These are phyloP conservation scores for Xylariaceae sp. DNA, from an alignment of 2,329 filamentous ascomycete species.

Conservation along the genomic window DNA sequence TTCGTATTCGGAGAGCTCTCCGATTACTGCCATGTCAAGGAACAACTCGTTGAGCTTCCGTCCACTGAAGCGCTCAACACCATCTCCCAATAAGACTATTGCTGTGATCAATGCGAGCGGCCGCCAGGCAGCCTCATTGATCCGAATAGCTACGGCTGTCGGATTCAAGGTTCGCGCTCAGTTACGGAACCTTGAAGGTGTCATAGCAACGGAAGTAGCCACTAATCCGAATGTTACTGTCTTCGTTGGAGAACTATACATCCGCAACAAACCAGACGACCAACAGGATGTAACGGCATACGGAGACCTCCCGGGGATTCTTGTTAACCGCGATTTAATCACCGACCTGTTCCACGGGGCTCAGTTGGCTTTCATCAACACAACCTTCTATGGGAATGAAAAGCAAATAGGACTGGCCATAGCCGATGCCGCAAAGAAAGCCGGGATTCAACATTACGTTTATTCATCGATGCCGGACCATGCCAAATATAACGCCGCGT, in stretches of 20 bases:
- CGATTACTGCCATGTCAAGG: constrained; percentile 46
- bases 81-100: constrained; percentile 69
- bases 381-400: constrained; percentile 94
- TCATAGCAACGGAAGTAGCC: constrained; percentile 83
- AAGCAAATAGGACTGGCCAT: constrained; percentile 81
- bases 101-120: constrained; percentile 95
- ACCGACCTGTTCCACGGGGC: constrained; percentile 75
- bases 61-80: constrained; percentile 56
- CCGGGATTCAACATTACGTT: constrained; percentile 83
- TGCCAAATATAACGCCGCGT: constrained; percentile 67
- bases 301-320: constrained; percentile 58
- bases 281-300: constrained; percentile 64
- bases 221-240: constrained; percentile 71
- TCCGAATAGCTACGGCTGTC: constrained; percentile 87
- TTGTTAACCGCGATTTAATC: constrained; percentile 70
- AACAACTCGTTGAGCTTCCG: constrained; percentile 61
- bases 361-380: constrained; percentile 94
- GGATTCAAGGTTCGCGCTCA: constrained; percentile 93
- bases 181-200: constrained; percentile 77
- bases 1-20: constrained; percentile 58
- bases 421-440: constrained; percentile 82
- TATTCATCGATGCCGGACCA: constrained; percentile 98
- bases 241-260: constrained; percentile 61
- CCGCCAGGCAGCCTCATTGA: constrained; percentile 90
- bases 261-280: constrained; percentile 48